A percentile compares a stretch with the other conserved stretches of the same genome.
phyloP scores from a whole-genome alignment of 1,284 basidiomycete species.

The Boletus mariae region DNA sequence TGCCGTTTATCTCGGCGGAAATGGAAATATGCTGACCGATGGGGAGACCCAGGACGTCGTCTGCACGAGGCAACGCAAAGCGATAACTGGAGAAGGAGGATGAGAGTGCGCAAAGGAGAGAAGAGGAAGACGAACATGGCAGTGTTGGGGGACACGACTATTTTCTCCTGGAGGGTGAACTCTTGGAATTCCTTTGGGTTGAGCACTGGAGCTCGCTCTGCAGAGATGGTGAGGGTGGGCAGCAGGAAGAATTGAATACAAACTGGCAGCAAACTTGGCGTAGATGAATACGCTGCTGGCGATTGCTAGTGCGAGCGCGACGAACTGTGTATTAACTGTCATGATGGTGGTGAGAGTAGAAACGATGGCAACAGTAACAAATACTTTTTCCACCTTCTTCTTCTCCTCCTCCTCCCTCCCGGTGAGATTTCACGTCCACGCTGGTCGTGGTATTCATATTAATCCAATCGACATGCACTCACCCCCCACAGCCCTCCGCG shows the following conservation, averaged over 20 bases:
- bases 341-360: conserved; percentile 8
- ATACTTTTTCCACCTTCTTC: conserved; percentile 19
- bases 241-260: conserved; percentile 23
- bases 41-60: conserved; percentile 86
- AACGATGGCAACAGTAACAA: conserved; percentile 7
- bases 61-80: conserved; percentile 72
- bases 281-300: conserved; percentile 39
- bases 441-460: conserved; percentile 45
- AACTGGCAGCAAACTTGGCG: conserved; percentile 42
- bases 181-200: conserved; percentile 76
- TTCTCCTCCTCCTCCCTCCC: conserved; percentile 15
- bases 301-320: conserved; percentile 38
- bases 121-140: conserved; percentile 64
- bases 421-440: conserved; percentile 34
- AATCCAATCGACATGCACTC: conserved; percentile 29
- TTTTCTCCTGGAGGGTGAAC: conserved; percentile 82
- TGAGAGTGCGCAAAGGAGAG: background rate
- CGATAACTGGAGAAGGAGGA: conserved; percentile 66
- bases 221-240: conserved; percentile 29
- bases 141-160: conserved; percentile 89
- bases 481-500: conserved; percentile 56
- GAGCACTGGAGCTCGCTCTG: conserved; percentile 64
- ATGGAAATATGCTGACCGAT: conserved; percentile 96
- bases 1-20: conserved; percentile 87
- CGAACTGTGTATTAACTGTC: conserved; percentile 30